A percentile compares a stretch with the other conserved stretches of the same genome.
Conservation (phyloP, 2,329 filamentous ascomycete species). For the Podosphaera aphanis region DNA sequence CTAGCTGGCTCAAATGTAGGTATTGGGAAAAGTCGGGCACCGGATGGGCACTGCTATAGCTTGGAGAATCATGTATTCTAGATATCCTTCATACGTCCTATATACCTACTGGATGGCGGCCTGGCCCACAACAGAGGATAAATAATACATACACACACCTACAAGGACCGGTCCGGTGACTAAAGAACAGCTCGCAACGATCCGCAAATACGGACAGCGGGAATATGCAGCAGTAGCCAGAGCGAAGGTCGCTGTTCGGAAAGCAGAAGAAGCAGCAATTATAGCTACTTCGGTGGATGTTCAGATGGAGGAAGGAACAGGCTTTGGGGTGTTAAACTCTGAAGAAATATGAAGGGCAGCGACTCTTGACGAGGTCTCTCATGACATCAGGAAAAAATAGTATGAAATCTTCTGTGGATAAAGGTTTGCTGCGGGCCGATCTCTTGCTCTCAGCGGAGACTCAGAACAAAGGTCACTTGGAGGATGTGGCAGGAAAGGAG, state of each 20-base stretch:
- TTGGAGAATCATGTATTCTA: too few relatives aligned
- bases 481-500: background rate
- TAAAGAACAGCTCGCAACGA: background rate
- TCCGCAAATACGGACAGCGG: background rate
- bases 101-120: too few relatives aligned
- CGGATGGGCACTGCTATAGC: too few relatives aligned
- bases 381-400: background rate
- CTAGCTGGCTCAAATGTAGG: too few relatives aligned
- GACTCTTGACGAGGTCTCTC: background rate
- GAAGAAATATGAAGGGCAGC: background rate
- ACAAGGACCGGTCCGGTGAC: background rate
- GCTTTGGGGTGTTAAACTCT: background rate
- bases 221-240: too few relatives aligned
- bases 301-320: background rate
- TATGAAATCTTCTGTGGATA: background rate
- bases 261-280: background rate
- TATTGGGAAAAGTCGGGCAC: too few relatives aligned
- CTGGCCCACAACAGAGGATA: too few relatives aligned
- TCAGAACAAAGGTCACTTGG: background rate
- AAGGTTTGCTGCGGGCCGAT: background rate
- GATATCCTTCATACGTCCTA: too few relatives aligned
- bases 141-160: too few relatives aligned
- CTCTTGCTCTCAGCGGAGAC: background rate
- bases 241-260: background rate
- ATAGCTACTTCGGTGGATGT: background rate